Conservation (phyloP, 1,284 basidiomycete genomes). For the Ceratobasidium sp. region DNA sequence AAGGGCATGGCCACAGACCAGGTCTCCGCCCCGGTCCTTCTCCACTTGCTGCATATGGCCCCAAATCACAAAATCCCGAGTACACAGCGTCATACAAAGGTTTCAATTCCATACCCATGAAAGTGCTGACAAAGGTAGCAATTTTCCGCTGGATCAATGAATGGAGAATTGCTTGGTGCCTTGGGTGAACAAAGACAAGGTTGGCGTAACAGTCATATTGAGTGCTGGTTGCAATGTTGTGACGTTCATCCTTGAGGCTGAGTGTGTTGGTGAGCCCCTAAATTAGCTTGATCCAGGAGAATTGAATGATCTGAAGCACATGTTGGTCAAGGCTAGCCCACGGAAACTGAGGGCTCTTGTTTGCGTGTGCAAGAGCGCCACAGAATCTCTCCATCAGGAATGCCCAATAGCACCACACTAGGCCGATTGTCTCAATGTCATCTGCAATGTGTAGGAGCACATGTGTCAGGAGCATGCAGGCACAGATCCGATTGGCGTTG, state of each 20-base stretch:
- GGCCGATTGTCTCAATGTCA: slow-evolving; percentile 53
- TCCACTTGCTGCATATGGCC: not conserved
- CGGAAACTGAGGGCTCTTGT: slow-evolving; percentile 30
- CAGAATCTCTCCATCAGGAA: slow-evolving; percentile 56
- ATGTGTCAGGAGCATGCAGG: slow-evolving; percentile 59
- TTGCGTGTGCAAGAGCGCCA: slow-evolving; percentile 47
- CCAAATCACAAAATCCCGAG: not conserved
- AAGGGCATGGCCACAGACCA: not conserved
- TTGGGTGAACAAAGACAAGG: not conserved
- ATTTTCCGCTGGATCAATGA: not conserved
- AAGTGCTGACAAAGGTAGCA: not conserved
- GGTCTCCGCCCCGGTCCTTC: not conserved
- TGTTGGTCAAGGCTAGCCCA: slow-evolving; percentile 23
- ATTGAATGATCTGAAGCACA: slow-evolving; percentile 16
- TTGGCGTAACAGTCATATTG: not conserved
- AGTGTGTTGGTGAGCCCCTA: slow-evolving; percentile 20
- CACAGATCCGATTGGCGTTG: slow-evolving; percentile 50
- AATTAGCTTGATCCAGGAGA: slow-evolving; percentile 22
- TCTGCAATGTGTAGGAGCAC: slow-evolving; percentile 57
- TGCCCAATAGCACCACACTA: slow-evolving; percentile 60
- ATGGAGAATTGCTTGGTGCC: not conserved
- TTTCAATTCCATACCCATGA: not conserved
- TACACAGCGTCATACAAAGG: not conserved
- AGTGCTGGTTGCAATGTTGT: not conserved
- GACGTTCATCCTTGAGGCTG: slow-evolving; percentile 7